Base-by-base conservation (phyloP, 208 protist genomes). In the Crithidia bombi region DNA sequence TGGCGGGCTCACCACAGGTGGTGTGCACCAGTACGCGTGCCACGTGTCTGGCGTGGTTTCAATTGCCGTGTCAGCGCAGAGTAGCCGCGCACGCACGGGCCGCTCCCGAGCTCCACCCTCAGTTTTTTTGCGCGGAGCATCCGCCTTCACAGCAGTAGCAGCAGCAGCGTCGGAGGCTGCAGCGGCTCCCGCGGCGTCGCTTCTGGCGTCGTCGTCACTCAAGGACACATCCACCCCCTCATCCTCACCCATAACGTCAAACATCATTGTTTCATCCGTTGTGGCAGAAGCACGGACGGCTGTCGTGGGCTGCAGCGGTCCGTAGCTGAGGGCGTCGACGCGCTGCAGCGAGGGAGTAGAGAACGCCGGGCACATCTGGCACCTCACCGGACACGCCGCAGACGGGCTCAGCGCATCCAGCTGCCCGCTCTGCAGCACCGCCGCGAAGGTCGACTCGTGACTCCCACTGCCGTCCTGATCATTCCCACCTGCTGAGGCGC, bases 291-390 rank as follows among this genome's bases (percentile, higher is more conserved):
- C 35, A 19, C 0, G 4, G 9, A 23, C 54, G 3, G 54, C 10
- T 17, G 63, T 66, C 25, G 74, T 79, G 4, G 74, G 41, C 55
- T 75, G 70, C 58, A 82, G 58, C 15, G 84, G 87, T 38, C 71
- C 71, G 62, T 84, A 93, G 41, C 78, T 85, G 58, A 80, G 82
- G 28, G 64, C 54, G 36, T 89, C 80, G 0, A 87, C 69, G n/a
- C 88, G 84, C 23, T 83, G 80, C 71, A 93, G 75, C 46, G 65
- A 25, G 54, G 82, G 75, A 7, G 85, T 86, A 23, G 72, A 84
- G 59, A 86, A 86, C 30, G 82, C 78, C 5, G 88, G 88, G 38
- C 85, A 63, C 46, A 93, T 79, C 17, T 64, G 65, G 56, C 77
- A 85, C n/a, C 62, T 64, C 50, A 83, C 35, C 9, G 80, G 51